Percentiles rank a stretch among this genome's conserved stretches.
These are phyloP conservation scores for Solanum pennellii DNA, from an alignment of 257 asterid genomes.

Conservation along the genomic window DNA sequence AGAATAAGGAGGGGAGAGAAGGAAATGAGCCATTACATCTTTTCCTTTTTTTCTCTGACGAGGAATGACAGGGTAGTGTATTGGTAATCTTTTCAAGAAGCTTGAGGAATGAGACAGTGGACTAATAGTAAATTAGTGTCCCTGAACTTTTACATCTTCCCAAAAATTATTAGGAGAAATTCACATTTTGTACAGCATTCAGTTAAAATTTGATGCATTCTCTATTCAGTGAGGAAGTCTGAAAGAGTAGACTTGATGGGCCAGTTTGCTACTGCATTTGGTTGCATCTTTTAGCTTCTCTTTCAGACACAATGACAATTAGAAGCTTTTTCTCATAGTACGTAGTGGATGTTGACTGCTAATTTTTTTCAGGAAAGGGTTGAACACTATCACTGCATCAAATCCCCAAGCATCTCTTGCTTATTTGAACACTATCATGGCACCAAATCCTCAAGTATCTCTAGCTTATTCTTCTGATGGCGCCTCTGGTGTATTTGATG, in stretches of 20 bases:
- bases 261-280: neutral
- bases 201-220: neutral
- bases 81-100: neutral
- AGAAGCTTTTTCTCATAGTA: neutral
- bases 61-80: neutral
- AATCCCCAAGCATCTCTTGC: constrained; percentile 27
- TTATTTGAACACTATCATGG: constrained; percentile 25
- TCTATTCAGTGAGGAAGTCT: neutral
- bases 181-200: neutral
- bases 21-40: neutral
- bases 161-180: neutral
- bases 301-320: neutral
- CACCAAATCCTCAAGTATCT: constrained; percentile 32
- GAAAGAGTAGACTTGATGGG: neutral
- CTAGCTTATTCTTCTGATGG: constrained; percentile 26
- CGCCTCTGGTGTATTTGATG: constrained; percentile 39
- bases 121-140: neutral
- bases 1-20: neutral
- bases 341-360: constrained; percentile 1
- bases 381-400: constrained; percentile 32
- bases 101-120: neutral
- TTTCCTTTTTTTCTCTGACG: neutral
- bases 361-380: constrained; percentile 46
- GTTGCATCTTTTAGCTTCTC: neutral
- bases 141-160: neutral